These are phyloP conservation scores for Phytophthora europaea DNA, from an alignment of 352 stramenopile species.

Conservation along the genomic window DNA sequence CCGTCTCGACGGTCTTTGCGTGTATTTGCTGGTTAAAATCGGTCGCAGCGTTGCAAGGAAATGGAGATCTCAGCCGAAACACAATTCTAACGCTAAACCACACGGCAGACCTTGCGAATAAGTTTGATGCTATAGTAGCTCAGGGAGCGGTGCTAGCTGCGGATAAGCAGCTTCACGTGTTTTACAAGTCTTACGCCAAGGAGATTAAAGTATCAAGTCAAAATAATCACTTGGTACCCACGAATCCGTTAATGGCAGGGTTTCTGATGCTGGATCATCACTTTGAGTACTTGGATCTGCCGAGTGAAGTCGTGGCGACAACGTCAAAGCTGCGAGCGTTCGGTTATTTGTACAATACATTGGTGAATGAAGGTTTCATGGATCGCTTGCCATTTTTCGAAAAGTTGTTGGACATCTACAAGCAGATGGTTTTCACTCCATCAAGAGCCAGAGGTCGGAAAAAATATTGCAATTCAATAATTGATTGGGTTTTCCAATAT, in stretches of 20 bases:
- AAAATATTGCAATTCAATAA: too few species aligned
- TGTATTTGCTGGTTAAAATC: constrained; percentile 44
- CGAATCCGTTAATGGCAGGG: constrained; percentile 37
- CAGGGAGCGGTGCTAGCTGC: background rate
- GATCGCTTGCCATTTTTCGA: constrained; percentile 35
- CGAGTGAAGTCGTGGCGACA: constrained; percentile 11
- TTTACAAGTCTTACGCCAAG: constrained; percentile 8
- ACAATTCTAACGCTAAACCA: background rate
- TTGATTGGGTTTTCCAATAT: too few species aligned
- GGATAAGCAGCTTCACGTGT: constrained; percentile 14
- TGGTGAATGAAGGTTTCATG: constrained; percentile 26
- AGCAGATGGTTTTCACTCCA: constrained; percentile 36
- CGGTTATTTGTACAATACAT: constrained; percentile 38
- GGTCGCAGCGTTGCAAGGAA: constrained; percentile 34
- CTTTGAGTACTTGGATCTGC: constrained; percentile 27
- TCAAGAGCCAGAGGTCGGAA: background rate
- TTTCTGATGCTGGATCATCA: constrained; percentile 34
- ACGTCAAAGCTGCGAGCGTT: constrained; percentile 33
- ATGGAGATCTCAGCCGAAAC: constrained; percentile 26
- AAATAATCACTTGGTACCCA: background rate
- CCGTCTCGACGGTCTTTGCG: constrained; percentile 32
- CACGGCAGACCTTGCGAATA: too few species aligned
- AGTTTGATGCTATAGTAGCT: background rate
- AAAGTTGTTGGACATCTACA: constrained; percentile 29
- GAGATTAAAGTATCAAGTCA: background rate